Evolutionary conservation across 2,329 filamentous ascomycete species (phyloP).

Genomic region (Westerdykella sp.): DNA sequence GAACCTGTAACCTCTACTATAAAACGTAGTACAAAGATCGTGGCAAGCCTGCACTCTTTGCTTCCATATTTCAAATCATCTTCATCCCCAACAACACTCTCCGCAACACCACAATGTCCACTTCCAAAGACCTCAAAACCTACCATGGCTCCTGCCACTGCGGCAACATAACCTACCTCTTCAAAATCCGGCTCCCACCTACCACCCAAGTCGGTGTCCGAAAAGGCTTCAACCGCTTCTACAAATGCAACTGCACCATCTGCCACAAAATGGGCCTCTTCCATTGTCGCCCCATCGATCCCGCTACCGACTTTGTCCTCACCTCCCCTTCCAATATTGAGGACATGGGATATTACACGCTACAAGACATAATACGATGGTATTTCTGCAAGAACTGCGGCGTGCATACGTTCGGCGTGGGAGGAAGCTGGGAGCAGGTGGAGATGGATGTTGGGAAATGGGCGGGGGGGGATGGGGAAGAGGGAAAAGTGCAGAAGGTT

Average conservation of each 20-base stretch:
- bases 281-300: conserved; percentile 39
- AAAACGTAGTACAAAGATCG: too few species aligned
- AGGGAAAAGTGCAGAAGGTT: conserved; percentile 15
- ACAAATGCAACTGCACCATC: conserved; percentile 46
- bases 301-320: conserved; percentile 43
- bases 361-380: conserved; percentile 33
- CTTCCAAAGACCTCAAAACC: conserved; percentile 7
- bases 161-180: conserved; percentile 40
- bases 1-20: too few species aligned
- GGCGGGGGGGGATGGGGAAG: conserved; percentile 11
- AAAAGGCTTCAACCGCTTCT: conserved; percentile 17
- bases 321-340: conserved; percentile 35
- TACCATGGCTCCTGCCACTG: conserved; percentile 46
- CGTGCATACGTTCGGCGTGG: conserved; percentile 40
- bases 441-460: conserved; percentile 18
- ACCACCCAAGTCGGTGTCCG: conserved; percentile 6
- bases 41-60: not conserved
- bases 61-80: not conserved
- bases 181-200: conserved; percentile 41
- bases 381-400: conserved; percentile 47
- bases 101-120: conserved; percentile 12
- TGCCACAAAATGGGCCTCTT: conserved; percentile 47
- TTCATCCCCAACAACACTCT: not conserved
- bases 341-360: conserved; percentile 41
- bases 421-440: conserved; percentile 16